These are phyloP conservation scores for Papilionanthe hybrid DNA, from an alignment of 116 monocot species.

Conservation along the genomic window DNA sequence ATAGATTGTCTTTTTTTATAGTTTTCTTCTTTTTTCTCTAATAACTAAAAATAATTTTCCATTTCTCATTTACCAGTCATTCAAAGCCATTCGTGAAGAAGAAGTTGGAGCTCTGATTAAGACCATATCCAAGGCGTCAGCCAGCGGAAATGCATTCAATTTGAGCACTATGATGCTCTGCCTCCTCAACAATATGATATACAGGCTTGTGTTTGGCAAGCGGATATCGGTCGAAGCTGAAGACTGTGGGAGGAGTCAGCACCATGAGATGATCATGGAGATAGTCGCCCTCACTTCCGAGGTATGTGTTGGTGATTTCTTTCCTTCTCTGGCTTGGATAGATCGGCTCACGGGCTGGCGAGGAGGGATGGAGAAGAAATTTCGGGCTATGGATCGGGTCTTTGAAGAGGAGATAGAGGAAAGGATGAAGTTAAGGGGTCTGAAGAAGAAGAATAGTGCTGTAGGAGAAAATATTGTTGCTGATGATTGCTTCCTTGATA, in stretches of 20 bases:
- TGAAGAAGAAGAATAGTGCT: neutral
- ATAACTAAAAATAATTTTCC: too few relatives aligned
- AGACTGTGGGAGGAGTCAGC: neutral
- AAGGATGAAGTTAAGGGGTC: neutral
- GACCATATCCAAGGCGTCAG: neutral
- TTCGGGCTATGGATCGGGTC: neutral
- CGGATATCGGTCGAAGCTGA: neutral
- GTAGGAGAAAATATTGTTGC: too few relatives aligned
- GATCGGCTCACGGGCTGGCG: neutral
- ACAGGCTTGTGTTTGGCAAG: neutral
- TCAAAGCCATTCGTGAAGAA: constrained; percentile 11
- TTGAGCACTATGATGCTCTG: neutral
- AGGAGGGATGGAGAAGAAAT: neutral
- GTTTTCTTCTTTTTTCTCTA: too few relatives aligned
- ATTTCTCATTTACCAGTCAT: neutral
- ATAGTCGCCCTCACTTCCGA: neutral
- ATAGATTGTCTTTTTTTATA: too few relatives aligned
- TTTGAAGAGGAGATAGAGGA: constrained; percentile 7
- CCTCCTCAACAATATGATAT: neutral
- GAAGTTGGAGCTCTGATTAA: neutral
- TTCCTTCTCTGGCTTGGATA: neutral
- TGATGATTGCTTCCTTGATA: neutral
- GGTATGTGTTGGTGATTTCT: neutral
- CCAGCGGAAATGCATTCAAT: neutral
- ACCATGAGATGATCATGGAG: neutral